Evolutionary conservation across 352 stramenopile genomes (phyloP).

Genomic region (Pythium dissotocum): DNA sequence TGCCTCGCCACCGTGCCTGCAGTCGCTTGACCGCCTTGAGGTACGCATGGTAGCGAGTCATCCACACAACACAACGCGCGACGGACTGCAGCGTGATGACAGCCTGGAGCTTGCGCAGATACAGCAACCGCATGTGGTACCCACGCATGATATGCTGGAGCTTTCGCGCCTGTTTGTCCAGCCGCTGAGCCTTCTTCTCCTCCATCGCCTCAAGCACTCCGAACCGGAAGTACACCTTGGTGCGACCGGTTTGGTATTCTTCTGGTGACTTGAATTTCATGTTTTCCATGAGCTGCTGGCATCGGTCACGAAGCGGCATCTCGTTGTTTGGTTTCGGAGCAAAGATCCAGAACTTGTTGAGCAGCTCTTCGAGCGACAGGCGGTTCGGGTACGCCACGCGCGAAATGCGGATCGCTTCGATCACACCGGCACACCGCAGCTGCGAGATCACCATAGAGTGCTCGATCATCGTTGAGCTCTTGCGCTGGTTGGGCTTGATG

Average conservation of each 20-base stretch:
- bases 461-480: conserved; percentile 88
- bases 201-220: conserved; percentile 82
- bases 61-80: conserved; percentile 74
- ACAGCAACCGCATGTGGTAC: conserved; percentile 58
- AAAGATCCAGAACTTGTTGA: conserved; percentile 85
- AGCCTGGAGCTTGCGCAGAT: conserved; percentile 62
- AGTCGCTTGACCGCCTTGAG: conserved; percentile 56
- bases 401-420: conserved; percentile 98
- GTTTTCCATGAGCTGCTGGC: conserved; percentile 58
- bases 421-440: conserved; percentile 96
- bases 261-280: conserved; percentile 65
- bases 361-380: conserved; percentile 82
- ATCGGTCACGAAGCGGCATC: conserved; percentile 45
- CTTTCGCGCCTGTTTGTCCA: conserved; percentile 63
- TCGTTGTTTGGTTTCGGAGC: conserved; percentile 35
- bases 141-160: conserved; percentile 78
- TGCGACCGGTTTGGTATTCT: conserved; percentile 76
- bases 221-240: conserved; percentile 82
- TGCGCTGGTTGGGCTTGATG: conserved; percentile 98
- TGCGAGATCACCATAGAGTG: conserved; percentile 94
- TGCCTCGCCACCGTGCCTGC: conserved; percentile 79
- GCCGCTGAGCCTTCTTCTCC: conserved; percentile 49
- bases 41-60: conserved; percentile 70
- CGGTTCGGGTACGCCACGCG: conserved; percentile 97
- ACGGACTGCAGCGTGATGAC: conserved; percentile 86